Percentiles rank a stretch among this genome's conserved stretches.
Evolutionary conservation across 2,329 filamentous ascomycete species (phyloP).

Genomic region (Talaromyces sp.): DNA sequence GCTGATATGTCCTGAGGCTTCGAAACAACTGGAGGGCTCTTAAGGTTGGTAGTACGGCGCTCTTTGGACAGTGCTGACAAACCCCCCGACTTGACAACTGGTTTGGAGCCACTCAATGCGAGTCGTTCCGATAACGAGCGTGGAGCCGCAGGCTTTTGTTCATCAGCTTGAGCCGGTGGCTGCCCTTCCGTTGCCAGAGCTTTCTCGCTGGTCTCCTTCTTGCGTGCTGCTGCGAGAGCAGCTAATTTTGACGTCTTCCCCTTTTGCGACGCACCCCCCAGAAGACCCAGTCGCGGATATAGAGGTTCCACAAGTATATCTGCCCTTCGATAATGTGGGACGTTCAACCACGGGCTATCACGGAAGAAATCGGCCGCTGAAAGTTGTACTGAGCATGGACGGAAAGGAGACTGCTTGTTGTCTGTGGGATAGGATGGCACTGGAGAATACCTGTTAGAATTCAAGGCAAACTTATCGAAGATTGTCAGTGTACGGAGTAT

Average conservation of each 20-base stretch:
- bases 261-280: slow-evolving; percentile 69
- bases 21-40: slow-evolving; percentile 19
- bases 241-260: slow-evolving; percentile 85
- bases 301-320: slow-evolving; percentile 59
- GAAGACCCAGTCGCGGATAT: slow-evolving; percentile 61
- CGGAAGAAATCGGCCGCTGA: slow-evolving; percentile 64
- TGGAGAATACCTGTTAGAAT: slow-evolving; percentile 36
- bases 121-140: slow-evolving; percentile 40
- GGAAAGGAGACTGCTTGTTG: slow-evolving; percentile 24
- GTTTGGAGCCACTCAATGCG: slow-evolving; percentile 19
- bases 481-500: slow-evolving; percentile 27
- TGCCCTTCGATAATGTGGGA: slow-evolving; percentile 63
- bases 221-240: slow-evolving; percentile 78
- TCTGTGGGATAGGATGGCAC: slow-evolving; percentile 30
- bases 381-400: slow-evolving; percentile 32
- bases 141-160: slow-evolving; percentile 6
- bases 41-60: slow-evolving; percentile 19
- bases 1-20: not conserved
- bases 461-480: slow-evolving; percentile 29
- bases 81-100: slow-evolving; percentile 25
- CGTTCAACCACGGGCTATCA: slow-evolving; percentile 79
- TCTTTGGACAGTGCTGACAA: slow-evolving; percentile 24
- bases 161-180: not conserved
- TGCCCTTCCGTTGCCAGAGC: slow-evolving; percentile 18
- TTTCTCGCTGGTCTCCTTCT: slow-evolving; percentile 72